phyloP scores from a whole-genome alignment of 768 basidiomycete species.

The Austroboletus festivus region DNA sequence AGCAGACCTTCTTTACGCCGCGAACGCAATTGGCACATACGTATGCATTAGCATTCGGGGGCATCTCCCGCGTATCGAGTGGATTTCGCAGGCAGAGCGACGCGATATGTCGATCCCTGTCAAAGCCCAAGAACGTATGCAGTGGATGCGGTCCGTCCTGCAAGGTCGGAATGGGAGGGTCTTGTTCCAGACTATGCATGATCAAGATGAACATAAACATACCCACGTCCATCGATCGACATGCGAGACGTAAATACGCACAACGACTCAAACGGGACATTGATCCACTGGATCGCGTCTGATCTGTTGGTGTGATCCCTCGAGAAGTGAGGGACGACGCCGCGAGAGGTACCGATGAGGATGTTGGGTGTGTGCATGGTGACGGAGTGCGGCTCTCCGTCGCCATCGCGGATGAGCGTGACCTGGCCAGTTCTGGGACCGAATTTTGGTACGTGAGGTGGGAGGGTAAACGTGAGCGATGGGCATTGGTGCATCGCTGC shows the following conservation, averaged over 20 bases:
- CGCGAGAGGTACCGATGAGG: conserved; percentile 64
- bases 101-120: conserved; percentile 44
- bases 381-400: conserved; percentile 17
- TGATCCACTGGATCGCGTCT: conserved; percentile 55
- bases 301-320: conserved; percentile 52
- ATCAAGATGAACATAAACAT: not conserved
- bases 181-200: conserved; percentile 54
- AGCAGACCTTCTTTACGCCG: conserved; percentile 66
- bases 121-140: conserved; percentile 65
- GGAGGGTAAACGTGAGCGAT: conserved; percentile 19
- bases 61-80: conserved; percentile 61
- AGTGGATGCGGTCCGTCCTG: conserved; percentile 50
- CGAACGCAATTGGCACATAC: conserved; percentile 58
- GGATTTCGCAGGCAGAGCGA: conserved; percentile 68
- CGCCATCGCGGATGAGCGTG: conserved; percentile 12
- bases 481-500: not conserved
- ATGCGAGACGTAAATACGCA: conserved; percentile 38
- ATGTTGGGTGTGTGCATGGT: conserved; percentile 59
- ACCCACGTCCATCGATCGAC: not conserved
- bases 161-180: conserved; percentile 63
- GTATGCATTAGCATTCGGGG: conserved; percentile 61
- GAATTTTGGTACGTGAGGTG: conserved; percentile 11
- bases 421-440: conserved; percentile 27
- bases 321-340: conserved; percentile 71
- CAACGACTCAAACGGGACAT: conserved; percentile 81